These are phyloP conservation scores for Chaetomium fimeti DNA, from an alignment of 495 filamentous ascomycete genomes.

Conservation along the genomic window DNA sequence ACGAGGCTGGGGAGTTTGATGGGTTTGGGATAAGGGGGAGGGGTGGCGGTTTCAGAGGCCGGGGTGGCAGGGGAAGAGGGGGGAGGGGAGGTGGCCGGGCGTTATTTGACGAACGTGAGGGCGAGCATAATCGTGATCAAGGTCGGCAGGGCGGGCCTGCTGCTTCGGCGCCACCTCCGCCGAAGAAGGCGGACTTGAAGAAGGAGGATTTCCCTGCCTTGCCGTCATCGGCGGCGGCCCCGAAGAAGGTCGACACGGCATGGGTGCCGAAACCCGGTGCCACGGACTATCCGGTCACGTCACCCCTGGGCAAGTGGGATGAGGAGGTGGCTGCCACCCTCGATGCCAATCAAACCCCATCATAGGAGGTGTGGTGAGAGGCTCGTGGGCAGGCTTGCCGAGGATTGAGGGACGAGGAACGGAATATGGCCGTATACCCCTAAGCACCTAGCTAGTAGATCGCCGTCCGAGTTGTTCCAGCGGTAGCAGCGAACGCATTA, in stretches of 20 bases:
- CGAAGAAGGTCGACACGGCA: constrained; percentile 34
- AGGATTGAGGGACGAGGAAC: too few species aligned
- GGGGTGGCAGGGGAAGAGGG: constrained; percentile 27
- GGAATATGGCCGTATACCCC: too few species aligned
- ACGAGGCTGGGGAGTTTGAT: constrained; percentile 31
- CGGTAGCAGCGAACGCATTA: too few species aligned
- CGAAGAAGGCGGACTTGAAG: constrained; percentile 19
- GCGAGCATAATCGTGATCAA: constrained; percentile 3
- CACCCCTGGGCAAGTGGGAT: constrained; percentile 46
- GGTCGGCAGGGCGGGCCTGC: constrained; percentile 2
- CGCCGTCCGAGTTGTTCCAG: too few species aligned
- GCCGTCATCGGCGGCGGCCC: constrained; percentile 27
- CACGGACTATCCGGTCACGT: constrained; percentile 27
- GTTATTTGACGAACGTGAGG: constrained; percentile 25
- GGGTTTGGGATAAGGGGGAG: constrained; percentile 33
- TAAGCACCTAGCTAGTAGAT: too few species aligned
- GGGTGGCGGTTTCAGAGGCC: constrained; percentile 26
- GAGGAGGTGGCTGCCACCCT: constrained; percentile 47
- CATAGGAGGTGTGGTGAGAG: constrained; percentile 8
- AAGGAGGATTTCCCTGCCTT: constrained; percentile 47
- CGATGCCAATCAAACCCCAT: constrained; percentile 27
- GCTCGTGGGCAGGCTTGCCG: neutral
- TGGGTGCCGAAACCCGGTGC: constrained; percentile 14
- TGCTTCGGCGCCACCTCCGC: constrained; percentile 13
- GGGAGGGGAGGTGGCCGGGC: constrained; percentile 24